Conservation (phyloP, 352 stramenopile species). For the Stephanocyclus meneghinianus region DNA sequence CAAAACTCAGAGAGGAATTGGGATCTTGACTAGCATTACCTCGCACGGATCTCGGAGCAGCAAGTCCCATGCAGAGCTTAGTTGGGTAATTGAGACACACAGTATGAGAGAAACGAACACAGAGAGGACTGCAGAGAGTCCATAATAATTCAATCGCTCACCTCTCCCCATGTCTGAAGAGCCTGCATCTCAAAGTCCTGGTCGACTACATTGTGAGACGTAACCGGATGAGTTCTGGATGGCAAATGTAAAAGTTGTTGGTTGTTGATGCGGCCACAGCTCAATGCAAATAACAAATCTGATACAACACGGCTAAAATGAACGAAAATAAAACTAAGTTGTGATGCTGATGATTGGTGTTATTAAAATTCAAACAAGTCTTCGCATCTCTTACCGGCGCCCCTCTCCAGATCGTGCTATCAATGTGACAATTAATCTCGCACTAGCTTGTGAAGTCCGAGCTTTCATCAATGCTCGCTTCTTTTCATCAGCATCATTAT, state of each 20-base stretch:
- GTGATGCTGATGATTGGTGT: neutral
- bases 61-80: conserved; percentile 61
- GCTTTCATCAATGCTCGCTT: conserved; percentile 46
- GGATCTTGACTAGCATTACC: conserved; percentile 57
- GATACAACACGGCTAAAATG: conserved; percentile 58
- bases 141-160: conserved; percentile 19
- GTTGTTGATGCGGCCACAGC: conserved; percentile 46
- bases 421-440: conserved; percentile 77
- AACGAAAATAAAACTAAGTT: neutral
- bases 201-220: neutral
- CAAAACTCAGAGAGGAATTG: conserved; percentile 69
- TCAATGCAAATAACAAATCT: conserved; percentile 80
- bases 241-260: conserved; percentile 4
- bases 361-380: neutral
- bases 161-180: conserved; percentile 74
- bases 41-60: conserved; percentile 58
- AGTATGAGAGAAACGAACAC: neutral
- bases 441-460: conserved; percentile 68
- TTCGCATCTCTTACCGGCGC: conserved; percentile 25
- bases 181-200: conserved; percentile 58
- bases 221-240: neutral
- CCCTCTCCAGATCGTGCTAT: conserved; percentile 79
- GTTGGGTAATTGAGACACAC: neutral
- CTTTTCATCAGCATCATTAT: conserved; percentile 32
- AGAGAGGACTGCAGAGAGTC: neutral